Evolutionary conservation across 176 grass and related monocot species (phyloP), one percentile per base, ranked within the genome.

Genomic region (Phragmites australis): DNA sequence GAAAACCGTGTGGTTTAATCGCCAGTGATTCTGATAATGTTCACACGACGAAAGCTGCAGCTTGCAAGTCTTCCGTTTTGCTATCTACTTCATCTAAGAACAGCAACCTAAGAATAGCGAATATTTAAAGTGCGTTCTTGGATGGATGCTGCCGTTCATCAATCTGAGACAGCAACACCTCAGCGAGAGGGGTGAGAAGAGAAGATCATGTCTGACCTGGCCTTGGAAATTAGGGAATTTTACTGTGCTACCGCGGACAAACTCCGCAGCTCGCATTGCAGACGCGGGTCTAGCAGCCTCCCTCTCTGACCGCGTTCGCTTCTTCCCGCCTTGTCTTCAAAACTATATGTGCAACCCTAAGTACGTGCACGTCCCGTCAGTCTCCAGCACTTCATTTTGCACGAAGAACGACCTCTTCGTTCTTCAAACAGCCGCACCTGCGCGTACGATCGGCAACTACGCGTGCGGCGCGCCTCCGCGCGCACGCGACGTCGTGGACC

Each of bases 401-500:
- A 58, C 65, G 39, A 54, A 55, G 39, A 54, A 55, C 78, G 2
- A 25, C 7, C 1, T 65, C 30, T 19, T 44, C 37, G 6, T 58
- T 23, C 8, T 49, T 39, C 67, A 41, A 53, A 29, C 42, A 70
- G 65, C 51, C 0, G 9, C 3, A 77, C 30, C 58, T 7, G 3
- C 41, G 3, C 5, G 34, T 37, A 50, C 68, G 23, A 75, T 83
- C 59, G 81, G 81, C 32, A 83, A 75, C 59, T 83, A 70, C 47
- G 81, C 16, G 70, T 37, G 70, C 29, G 17, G 45, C 6, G 43
- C 69, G 46, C 31, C 76, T n/a, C 29, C 45, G 9, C n/a, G 13
- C 21, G 31, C n/a, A 19, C 21, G 31, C 57, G 18, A 6, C 39
- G 16, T 21, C 48, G 34, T 80, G 77, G 32, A 8, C 15, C 0